Evolutionary conservation across 2,329 filamentous ascomycete species (phyloP), one percentile per base, ranked within the genome.

Genomic region (Whalleya microplaca): DNA sequence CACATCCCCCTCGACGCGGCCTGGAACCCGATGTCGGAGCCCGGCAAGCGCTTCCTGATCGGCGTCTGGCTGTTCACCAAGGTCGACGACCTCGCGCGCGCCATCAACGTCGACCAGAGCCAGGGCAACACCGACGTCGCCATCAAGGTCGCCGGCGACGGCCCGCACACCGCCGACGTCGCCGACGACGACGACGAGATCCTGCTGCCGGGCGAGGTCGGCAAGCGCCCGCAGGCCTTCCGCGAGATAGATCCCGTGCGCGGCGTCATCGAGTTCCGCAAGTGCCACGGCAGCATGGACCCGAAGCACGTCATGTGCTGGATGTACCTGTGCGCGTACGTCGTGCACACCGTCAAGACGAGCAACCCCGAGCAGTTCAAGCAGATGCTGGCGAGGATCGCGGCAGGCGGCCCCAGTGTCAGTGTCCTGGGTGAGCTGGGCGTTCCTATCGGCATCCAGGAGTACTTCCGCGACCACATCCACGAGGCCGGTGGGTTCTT

Each of bases 211-310:
- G 32, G 23, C 20, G 45, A 3, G 21, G 21, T 7, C 50, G 20
- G 32, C 32, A 32, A 9, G 10, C 27, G 40, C 29, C 48, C 53
- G 16, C 19, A 32, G 16, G 41, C 40, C 20, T 55, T 48, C 48
- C 8, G 23, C 37, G 41, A 56, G 3, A 44, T 62, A 40, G 64
- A 66, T 23, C 19, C 12, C 1, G 14, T 48, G 12, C 60, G 64
- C 12, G 62, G 64, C 8, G 61, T 60, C 6, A n/a, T 66, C 49
- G 61, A 66, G 56, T 66, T 67, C 61, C 62, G 60, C 8, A 21
- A 53, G 40, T 54, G 40, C 54, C 55, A 54, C 21, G 41, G 18
- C 4, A 45, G 52, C 8, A 21, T 65, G 1, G 53, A 65, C 12
- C 18, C 49, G 1, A 1, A 3, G 4, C 32, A 59, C 44, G 49